Conservation (phyloP, 306 rosid genomes). For the Malus asiatica region DNA sequence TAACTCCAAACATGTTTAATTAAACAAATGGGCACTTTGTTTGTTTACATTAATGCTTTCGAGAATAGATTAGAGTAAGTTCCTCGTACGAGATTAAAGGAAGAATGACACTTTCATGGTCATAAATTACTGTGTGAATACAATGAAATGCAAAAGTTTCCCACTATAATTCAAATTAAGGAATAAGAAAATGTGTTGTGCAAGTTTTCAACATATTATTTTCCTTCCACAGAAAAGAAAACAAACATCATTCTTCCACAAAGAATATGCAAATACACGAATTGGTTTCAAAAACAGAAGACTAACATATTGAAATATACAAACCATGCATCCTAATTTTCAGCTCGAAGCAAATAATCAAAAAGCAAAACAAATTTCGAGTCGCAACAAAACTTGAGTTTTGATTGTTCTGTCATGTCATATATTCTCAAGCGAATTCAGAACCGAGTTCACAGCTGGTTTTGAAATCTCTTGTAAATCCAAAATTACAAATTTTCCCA, state of each 20-base stretch:
- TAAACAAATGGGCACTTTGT: not conserved
- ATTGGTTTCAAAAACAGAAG: not conserved
- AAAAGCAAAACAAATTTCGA: not conserved
- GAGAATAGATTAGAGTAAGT: not conserved
- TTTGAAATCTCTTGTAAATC: not conserved
- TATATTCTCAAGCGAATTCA: not conserved
- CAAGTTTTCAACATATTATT: not conserved
- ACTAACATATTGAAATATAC: not conserved
- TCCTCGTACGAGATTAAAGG: not conserved
- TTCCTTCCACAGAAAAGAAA: not conserved
- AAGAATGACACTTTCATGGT: not conserved
- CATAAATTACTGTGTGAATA: not conserved
- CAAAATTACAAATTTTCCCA: not conserved
- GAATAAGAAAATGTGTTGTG: not conserved
- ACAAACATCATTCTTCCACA: not conserved
- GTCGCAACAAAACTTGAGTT: not conserved
- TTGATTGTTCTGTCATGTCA: not conserved
- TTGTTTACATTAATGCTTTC: not conserved
- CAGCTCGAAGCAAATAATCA: not conserved
- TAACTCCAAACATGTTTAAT: constrained; percentile 9
- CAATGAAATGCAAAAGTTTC: not conserved
- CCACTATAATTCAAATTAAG: not conserved
- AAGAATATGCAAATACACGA: not conserved
- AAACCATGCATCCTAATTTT: not conserved
- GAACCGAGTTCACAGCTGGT: not conserved